A percentile compares a stretch with the other conserved stretches of the same genome.
These are phyloP conservation scores for Piper betle DNA, from an alignment of 164 flowering plant genomes.

Conservation along the genomic window DNA sequence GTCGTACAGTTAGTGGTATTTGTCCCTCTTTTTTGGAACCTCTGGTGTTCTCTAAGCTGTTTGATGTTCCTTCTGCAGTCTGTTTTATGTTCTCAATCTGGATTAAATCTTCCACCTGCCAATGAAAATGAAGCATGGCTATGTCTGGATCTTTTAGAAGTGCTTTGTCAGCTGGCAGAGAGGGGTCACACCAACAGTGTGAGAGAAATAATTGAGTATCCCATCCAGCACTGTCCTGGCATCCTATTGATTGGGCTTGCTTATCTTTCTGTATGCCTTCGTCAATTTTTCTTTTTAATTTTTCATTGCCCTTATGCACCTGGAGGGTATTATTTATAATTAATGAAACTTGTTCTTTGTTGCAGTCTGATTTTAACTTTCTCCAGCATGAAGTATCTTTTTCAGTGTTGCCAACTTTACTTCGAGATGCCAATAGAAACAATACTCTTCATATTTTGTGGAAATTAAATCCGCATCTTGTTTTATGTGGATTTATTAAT, in stretches of 20 bases:
- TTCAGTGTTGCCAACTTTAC: constrained; percentile 43
- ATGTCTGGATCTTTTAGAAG: constrained; percentile 69
- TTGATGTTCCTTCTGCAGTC: constrained; percentile 30
- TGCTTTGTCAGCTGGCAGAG: constrained; percentile 77
- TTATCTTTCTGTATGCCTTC: constrained; percentile 49
- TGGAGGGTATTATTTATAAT: not conserved
- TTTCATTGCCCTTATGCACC: not conserved
- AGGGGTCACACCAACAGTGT: constrained; percentile 59
- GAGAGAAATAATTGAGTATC: constrained; percentile 48
- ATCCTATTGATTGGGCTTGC: constrained; percentile 72
- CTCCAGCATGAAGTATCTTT: constrained; percentile 65
- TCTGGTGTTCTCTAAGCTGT: constrained; percentile 5
- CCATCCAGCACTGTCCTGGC: constrained; percentile 67
- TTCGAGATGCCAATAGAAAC: constrained; percentile 24
- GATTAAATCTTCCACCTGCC: constrained; percentile 40
- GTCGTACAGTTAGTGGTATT: not conserved
- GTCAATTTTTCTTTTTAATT: not conserved
- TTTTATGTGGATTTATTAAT: constrained; percentile 56
- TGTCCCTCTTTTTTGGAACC: not conserved
- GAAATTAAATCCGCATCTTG: constrained; percentile 51
- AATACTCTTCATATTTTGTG: constrained; percentile 53
- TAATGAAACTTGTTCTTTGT: constrained; percentile 6
- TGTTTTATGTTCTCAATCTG: constrained; percentile 36
- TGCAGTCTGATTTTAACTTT: constrained; percentile 82
- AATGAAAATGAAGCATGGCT: constrained; percentile 66